Percentiles rank a stretch among this genome's conserved stretches.
phyloP scores from a whole-genome alignment of 1,284 basidiomycete genomes.

The Ustilago vetiveriae region DNA sequence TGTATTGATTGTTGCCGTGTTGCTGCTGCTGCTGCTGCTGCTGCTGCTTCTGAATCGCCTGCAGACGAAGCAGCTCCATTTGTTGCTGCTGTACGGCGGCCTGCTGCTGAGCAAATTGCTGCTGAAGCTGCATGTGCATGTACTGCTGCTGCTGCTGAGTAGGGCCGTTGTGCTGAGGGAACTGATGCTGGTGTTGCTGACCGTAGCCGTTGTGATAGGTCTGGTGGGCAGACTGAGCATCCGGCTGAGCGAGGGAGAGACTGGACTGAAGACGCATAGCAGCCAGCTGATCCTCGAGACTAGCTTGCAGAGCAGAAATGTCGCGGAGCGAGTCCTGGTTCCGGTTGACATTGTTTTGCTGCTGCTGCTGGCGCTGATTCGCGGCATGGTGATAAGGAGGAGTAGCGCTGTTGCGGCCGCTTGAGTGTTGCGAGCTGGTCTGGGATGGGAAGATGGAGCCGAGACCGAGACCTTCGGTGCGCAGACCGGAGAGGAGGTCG shows the following conservation, averaged over 20 bases:
- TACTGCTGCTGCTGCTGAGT: conserved; percentile 43
- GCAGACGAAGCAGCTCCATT: conserved; percentile 53
- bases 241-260: conserved; percentile 13
- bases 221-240: conserved; percentile 25
- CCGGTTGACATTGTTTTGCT: conserved; percentile 19
- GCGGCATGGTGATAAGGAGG: conserved; percentile 11
- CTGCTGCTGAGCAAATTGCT: conserved; percentile 45
- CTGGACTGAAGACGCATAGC: conserved; percentile 51
- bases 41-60: conserved; percentile 53
- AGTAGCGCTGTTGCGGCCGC: conserved; percentile 10
- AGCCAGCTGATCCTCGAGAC: conserved; percentile 55
- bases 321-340: conserved; percentile 19
- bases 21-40: conserved; percentile 36
- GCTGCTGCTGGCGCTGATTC: conserved; percentile 16
- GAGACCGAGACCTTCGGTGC: conserved; percentile 54
- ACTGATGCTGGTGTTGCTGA: conserved; percentile 46
- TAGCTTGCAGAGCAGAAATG: conserved; percentile 30
- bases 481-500: conserved; percentile 47
- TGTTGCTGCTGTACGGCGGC: conserved; percentile 47
- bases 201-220: conserved; percentile 22
- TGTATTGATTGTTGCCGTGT: conserved; percentile 24
- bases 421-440: conserved; percentile 28
- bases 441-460: conserved; percentile 28
- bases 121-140: conserved; percentile 51
- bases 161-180: conserved; percentile 14